A percentile compares a stretch with the other conserved stretches of the same genome.
Evolutionary conservation across 768 basidiomycete genomes (phyloP).

Genomic region (Collybia nuda): DNA sequence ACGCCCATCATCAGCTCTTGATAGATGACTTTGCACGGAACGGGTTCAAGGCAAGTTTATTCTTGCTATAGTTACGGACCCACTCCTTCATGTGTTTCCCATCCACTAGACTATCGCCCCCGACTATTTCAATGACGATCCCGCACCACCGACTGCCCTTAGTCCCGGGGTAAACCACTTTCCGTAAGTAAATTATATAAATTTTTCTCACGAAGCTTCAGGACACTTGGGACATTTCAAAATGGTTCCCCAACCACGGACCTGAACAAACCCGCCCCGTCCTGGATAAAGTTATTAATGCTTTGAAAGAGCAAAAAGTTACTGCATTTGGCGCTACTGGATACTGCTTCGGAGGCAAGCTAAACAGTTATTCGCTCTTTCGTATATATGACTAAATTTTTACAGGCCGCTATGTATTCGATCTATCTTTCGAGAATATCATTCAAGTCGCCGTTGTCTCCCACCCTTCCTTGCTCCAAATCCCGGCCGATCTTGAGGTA

Average conservation of each 20-base stretch:
- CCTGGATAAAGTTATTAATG: constrained; percentile 55
- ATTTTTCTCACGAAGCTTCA: background rate
- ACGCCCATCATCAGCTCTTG: constrained; percentile 27
- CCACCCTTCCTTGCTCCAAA: constrained; percentile 63
- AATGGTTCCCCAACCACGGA: constrained; percentile 46
- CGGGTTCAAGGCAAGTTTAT: constrained; percentile 37
- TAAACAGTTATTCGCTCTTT: background rate
- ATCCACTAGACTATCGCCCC: constrained; percentile 31
- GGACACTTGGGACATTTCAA: constrained; percentile 33
- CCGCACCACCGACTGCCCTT: constrained; percentile 35
- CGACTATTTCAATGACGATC: constrained; percentile 43
- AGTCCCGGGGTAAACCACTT: constrained; percentile 23
- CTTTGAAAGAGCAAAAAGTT: constrained; percentile 59
- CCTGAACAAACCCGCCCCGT: constrained; percentile 39
- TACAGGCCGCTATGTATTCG: constrained; percentile 55
- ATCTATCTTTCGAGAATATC: constrained; percentile 57
- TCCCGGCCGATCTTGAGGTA: constrained; percentile 65
- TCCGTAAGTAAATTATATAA: too few species aligned
- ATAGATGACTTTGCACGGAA: constrained; percentile 44
- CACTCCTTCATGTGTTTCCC: too few species aligned
- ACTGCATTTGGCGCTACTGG: constrained; percentile 58
- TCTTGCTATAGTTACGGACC: too few species aligned
- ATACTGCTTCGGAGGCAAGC: constrained; percentile 68
- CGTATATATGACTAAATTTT: background rate
- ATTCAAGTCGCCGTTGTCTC: constrained; percentile 48